Evolutionary conservation across 2,329 filamentous ascomycete genomes (phyloP).

Genomic region (Coniochaeta pulveracea): DNA sequence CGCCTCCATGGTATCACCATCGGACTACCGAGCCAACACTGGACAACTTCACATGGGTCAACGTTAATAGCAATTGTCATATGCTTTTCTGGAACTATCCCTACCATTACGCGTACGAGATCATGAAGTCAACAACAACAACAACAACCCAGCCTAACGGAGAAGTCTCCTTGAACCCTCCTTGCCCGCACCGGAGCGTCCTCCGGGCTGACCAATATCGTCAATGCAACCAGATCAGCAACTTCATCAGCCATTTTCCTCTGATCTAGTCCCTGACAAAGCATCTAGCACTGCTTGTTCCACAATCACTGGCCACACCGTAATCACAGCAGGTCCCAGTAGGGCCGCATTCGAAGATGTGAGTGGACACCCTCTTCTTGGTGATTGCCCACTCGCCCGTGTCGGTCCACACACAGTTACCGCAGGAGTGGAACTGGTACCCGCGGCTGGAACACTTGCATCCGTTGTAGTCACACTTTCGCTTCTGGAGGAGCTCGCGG

Average conservation of each 20-base stretch:
- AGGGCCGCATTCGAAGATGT: conserved; percentile 15
- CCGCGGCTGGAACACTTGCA: conserved; percentile 14
- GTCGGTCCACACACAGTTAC: conserved; percentile 13
- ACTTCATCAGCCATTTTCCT: neutral
- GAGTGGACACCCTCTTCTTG: conserved; percentile 10
- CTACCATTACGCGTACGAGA: too few species aligned
- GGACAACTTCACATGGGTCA: too few species aligned
- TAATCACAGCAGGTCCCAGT: conserved; percentile 13
- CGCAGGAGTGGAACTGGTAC: conserved; percentile 13
- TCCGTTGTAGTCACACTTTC: conserved; percentile 12
- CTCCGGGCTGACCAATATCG: too few species aligned
- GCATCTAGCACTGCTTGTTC: conserved; percentile 3
- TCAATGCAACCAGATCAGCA: too few species aligned
- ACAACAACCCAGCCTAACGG: too few species aligned
- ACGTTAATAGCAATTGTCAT: too few species aligned
- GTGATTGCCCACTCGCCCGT: conserved; percentile 9
- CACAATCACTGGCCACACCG: conserved; percentile 12
- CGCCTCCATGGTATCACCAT: too few species aligned
- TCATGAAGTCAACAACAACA: too few species aligned
- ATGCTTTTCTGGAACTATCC: too few species aligned
- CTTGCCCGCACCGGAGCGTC: too few species aligned
- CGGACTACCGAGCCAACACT: too few species aligned
- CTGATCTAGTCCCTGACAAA: neutral
- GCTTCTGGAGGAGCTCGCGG: conserved; percentile 5
- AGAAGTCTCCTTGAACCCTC: too few species aligned